Evolutionary conservation across 306 rosid genomes (phyloP).

Genomic region (Rosa chinensis): DNA sequence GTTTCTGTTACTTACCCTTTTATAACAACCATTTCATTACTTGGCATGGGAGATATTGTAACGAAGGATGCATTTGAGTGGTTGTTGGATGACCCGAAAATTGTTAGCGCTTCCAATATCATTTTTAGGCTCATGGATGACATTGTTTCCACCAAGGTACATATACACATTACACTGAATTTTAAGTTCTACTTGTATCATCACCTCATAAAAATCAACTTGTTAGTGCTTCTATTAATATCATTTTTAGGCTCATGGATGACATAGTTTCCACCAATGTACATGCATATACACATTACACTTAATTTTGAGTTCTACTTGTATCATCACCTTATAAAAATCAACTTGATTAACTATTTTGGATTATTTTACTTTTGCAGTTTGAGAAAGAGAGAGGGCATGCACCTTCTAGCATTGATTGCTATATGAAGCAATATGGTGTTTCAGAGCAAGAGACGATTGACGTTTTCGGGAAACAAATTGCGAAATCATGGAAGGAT

Average conservation of each 20-base stretch:
- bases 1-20: too few species aligned
- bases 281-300: neutral
- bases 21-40: too few species aligned
- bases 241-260: neutral
- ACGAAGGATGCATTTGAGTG: too few species aligned
- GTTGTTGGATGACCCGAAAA: too few species aligned
- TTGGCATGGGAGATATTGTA: too few species aligned
- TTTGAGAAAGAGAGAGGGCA: slow-evolving; percentile 1
- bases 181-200: too few species aligned
- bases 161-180: too few species aligned
- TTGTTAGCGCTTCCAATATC: too few species aligned
- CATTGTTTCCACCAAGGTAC: too few species aligned
- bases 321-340: too few species aligned
- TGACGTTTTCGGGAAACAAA: neutral
- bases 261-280: slow-evolving; percentile 5
- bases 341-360: neutral
- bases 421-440: neutral
- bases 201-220: too few species aligned
- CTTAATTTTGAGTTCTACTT: neutral
- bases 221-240: neutral
- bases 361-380: neutral
- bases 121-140: too few species aligned
- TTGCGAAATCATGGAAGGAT: neutral
- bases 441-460: neutral
- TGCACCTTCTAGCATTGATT: neutral